A percentile compares a stretch with the other conserved stretches of the same genome.
These are phyloP conservation scores for Pleurotus platypus DNA, from an alignment of 768 basidiomycete species.

Conservation along the genomic window DNA sequence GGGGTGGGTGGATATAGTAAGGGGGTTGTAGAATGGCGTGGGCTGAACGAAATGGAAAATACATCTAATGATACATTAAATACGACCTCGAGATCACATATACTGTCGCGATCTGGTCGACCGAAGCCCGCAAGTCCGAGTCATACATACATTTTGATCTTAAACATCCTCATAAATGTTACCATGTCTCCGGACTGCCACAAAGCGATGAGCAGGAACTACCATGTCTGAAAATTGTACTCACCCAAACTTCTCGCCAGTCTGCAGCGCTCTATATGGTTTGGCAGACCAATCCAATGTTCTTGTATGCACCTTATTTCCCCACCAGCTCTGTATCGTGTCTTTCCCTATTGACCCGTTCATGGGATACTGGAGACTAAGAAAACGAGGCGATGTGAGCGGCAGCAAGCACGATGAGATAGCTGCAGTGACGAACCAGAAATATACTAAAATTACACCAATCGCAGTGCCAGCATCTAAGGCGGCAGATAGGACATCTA, in stretches of 20 bases:
- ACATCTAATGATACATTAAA: constrained; percentile 7
- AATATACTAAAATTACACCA: constrained; percentile 65
- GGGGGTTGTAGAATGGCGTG: neutral
- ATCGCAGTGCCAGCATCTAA: constrained; percentile 69
- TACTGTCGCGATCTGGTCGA: constrained; percentile 2
- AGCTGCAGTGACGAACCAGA: constrained; percentile 40
- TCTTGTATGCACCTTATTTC: constrained; percentile 23
- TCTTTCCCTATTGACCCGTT: constrained; percentile 33
- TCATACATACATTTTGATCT: neutral
- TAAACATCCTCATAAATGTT: neutral
- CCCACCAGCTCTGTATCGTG: constrained; percentile 40
- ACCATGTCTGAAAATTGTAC: neutral
- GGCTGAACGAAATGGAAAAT: neutral
- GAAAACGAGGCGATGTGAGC: neutral
- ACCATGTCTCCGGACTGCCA: constrained; percentile 6
- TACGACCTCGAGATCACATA: neutral
- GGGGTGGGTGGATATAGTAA: too few species aligned
- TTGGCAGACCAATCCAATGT: constrained; percentile 22
- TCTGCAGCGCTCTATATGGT: constrained; percentile 14
- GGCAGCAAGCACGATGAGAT: neutral
- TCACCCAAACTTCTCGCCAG: constrained; percentile 25
- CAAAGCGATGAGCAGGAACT: neutral
- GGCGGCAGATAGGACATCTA: constrained; percentile 73
- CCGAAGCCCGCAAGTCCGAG: constrained; percentile 1
- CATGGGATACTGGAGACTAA: constrained; percentile 42